phyloP scores from a whole-genome alignment of 73 alveolate genomes.

The Tetrahymena elliotti region DNA sequence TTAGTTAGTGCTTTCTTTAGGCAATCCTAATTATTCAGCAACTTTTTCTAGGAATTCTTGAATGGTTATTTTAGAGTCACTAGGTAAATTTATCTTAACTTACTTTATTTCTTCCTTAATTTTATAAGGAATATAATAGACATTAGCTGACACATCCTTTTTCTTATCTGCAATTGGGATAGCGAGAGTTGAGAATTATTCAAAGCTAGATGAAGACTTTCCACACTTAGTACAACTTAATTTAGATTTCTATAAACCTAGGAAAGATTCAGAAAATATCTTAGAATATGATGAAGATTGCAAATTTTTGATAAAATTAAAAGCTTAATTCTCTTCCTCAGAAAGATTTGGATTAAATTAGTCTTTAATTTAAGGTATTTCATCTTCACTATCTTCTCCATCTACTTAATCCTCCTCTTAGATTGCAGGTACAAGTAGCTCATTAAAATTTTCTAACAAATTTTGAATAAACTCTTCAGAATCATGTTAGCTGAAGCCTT shows the following conservation, averaged over 20 bases:
- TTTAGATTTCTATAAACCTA: slow-evolving; percentile 10
- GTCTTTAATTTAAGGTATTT: neutral
- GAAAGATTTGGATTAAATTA: neutral
- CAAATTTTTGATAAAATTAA: neutral
- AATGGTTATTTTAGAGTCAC: neutral
- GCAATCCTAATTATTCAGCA: neutral
- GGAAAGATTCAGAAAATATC: neutral
- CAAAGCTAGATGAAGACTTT: slow-evolving; percentile 4
- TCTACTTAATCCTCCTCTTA: neutral
- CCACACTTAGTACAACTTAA: slow-evolving; percentile 26
- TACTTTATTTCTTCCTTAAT: slow-evolving; percentile 1
- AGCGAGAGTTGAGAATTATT: slow-evolving; percentile 5
- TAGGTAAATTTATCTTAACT: neutral
- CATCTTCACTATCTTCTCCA: slow-evolving; percentile 11
- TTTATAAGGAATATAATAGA: neutral
- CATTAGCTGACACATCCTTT: neutral
- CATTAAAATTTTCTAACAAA: slow-evolving; percentile 32
- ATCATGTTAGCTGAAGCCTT: slow-evolving; percentile 9
- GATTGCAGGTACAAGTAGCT: neutral
- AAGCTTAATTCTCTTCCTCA: neutral
- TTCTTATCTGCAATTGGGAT: neutral
- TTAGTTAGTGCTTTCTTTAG: neutral
- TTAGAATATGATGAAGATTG: neutral
- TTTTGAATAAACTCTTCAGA: slow-evolving; percentile 29
- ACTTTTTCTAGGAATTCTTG: slow-evolving; percentile 7